Evolutionary conservation across 495 filamentous ascomycete species (phyloP).

Genomic region (Elasticomyces elasticus): DNA sequence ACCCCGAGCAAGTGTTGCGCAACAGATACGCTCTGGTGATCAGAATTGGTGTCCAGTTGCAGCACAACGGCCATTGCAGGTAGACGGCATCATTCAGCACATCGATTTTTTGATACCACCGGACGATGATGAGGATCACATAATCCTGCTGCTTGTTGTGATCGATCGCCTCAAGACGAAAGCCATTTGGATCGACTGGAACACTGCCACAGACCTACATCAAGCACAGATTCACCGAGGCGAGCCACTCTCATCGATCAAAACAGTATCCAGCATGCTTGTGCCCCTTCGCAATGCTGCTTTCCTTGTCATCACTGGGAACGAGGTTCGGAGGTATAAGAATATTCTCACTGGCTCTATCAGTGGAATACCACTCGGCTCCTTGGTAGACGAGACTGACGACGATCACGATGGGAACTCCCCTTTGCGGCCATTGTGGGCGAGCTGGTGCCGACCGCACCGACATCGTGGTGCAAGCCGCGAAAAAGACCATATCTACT

Average conservation of each 20-base stretch:
- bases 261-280: constrained; percentile 10
- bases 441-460: constrained; percentile 27
- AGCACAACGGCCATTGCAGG: constrained; percentile 46
- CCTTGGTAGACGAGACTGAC: not conserved
- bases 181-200: constrained; percentile 16
- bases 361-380: not conserved
- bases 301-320: constrained; percentile 20
- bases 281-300: constrained; percentile 20
- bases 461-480: not conserved
- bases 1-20: constrained; percentile 37
- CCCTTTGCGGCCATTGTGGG: constrained; percentile 23
- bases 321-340: constrained; percentile 3
- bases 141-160: constrained; percentile 67
- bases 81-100: constrained; percentile 68
- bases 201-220: constrained; percentile 2
- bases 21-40: constrained; percentile 28
- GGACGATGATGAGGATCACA: constrained; percentile 46
- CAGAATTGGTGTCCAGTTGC: constrained; percentile 22
- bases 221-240: not conserved
- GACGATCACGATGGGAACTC: constrained; percentile 19
- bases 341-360: constrained; percentile 11
- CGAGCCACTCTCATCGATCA: constrained; percentile 1
- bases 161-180: constrained; percentile 26
- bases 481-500: constrained; percentile 28
- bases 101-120: constrained; percentile 79